A percentile compares a stretch with the other conserved stretches of the same genome.
Conservation (phyloP, 169 alveolate genomes). For the Babesia divergens region DNA sequence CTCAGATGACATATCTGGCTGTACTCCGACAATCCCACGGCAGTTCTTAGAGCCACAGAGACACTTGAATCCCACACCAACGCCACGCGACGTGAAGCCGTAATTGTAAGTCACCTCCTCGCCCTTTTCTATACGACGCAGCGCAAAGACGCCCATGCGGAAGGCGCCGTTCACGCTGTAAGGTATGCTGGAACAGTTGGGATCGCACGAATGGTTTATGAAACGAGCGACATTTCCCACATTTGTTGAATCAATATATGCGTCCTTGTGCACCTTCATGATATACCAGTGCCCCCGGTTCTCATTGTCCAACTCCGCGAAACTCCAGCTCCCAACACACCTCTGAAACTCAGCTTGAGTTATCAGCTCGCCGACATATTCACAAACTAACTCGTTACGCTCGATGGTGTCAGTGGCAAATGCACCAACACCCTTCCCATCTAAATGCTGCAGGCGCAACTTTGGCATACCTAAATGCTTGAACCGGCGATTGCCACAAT, state of each 20-base stretch:
- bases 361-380: conserved; percentile 82
- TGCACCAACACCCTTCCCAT: conserved; percentile 79
- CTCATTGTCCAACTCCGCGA: conserved; percentile 72
- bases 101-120: conserved; percentile 96
- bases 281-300: conserved; percentile 82
- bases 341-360: conserved; percentile 70
- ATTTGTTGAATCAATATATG: conserved; percentile 93
- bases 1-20: conserved; percentile 29
- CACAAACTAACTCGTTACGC: conserved; percentile 76
- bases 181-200: conserved; percentile 94
- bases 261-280: conserved; percentile 82
- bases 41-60: conserved; percentile 57
- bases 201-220: conserved; percentile 96
- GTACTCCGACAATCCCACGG: conserved; percentile 58
- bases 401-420: conserved; percentile 69
- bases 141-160: conserved; percentile 94
- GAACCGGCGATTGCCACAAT: conserved; percentile 62
- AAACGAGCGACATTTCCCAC: conserved; percentile 94
- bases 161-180: conserved; percentile 93
- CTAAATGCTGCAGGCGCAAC: conserved; percentile 32
- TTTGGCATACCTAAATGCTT: conserved; percentile 30
- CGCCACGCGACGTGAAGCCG: conserved; percentile 69
- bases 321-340: conserved; percentile 64
- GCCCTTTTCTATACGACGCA: conserved; percentile 86
- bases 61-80: conserved; percentile 62